Evolutionary conservation across 768 basidiomycete species (phyloP), one percentile per base, ranked within the genome.

Genomic region (Lactarius sp.): DNA sequence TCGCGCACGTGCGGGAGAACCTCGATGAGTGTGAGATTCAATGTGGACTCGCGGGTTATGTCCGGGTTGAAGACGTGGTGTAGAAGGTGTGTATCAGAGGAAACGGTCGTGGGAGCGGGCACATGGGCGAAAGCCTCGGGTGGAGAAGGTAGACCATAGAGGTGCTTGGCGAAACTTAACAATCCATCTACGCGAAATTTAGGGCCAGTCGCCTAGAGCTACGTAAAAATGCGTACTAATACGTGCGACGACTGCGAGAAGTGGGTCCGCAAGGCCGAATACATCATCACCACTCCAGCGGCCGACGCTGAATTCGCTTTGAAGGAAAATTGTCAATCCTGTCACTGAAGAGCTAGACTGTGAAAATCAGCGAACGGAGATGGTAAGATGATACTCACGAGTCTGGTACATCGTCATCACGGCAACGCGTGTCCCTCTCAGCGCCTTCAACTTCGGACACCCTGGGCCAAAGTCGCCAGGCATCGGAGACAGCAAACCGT

Each of bases 231-330:
- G 68, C 75, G n/a, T 53, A 79, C 79, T 69, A 42, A 74, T 65
- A 9, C 79, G 74, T 6, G 71, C 71, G 37, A 78, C 70, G 39
- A 79, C 59, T 0, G 69, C 65, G n/a, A 71, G 67, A 16, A 80
- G 64, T 0, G 77, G 78, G 27, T 73, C 71, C 13, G 75, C 68
- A 14, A 80, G 64, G 13, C 54, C 69, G 36, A 69, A 71, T 18
- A 78, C 68, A 63, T 81, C 79, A 33, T 78, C 76, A 31, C 76
- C 77, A 61, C 74, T 78, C 79, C 79, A 81, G 52, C 73, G 73
- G 2, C 79, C 79, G 70, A 72, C 73, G 62, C 75, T 77, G 69
- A 81, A 80, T 66, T 81, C 79, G 31, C 75, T 69, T 49, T 75
- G 70, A 33, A 81, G 71, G 63, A 78, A 72, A 6, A 71, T 69